A percentile compares a stretch with the other conserved stretches of the same genome.
These are phyloP conservation scores for Cenococcum geophilum DNA, from an alignment of 495 filamentous ascomycete genomes.

Conservation along the genomic window DNA sequence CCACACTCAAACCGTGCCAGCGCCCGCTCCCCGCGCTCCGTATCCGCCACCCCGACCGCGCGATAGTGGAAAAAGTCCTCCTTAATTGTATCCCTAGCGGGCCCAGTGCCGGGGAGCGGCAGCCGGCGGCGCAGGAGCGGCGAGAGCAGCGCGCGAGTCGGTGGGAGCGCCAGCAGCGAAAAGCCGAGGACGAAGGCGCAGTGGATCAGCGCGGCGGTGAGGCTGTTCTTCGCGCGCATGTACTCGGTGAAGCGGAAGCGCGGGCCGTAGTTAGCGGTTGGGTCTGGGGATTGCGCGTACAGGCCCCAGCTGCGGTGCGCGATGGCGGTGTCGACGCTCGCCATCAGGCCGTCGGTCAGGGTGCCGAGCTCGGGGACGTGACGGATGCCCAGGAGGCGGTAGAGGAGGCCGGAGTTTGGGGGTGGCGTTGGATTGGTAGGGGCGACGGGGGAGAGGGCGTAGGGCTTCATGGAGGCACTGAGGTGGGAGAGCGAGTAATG, in stretches of 20 bases:
- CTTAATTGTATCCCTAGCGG: conserved; percentile 47
- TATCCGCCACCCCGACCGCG: conserved; percentile 54
- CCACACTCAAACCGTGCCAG: conserved; percentile 53
- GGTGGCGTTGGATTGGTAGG: conserved; percentile 39
- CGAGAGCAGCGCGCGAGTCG: conserved; percentile 43
- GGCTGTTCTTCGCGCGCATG: conserved; percentile 53
- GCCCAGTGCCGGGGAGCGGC: conserved; percentile 59
- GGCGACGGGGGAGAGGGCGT: conserved; percentile 57
- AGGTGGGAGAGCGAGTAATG: conserved; percentile 54
- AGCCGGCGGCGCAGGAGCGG: conserved; percentile 47
- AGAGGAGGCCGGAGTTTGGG: conserved; percentile 32
- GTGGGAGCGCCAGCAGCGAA: conserved; percentile 48
- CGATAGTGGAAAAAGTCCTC: conserved; percentile 53
- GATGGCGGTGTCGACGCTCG: conserved; percentile 57
- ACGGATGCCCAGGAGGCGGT: conserved; percentile 55
- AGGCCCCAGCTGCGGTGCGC: conserved; percentile 76
- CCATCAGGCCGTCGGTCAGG: conserved; percentile 49
- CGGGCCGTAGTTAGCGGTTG: conserved; percentile 54
- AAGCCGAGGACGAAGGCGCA: conserved; percentile 46
- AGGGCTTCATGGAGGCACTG: conserved; percentile 52
- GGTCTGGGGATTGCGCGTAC: conserved; percentile 42
- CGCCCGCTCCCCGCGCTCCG: conserved; percentile 39
- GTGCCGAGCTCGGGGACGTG: conserved; percentile 60
- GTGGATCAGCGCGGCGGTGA: conserved; percentile 54
- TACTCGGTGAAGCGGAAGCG: conserved; percentile 69